Base-by-base conservation (phyloP, 2,329 filamentous ascomycete genomes). In the Talaromyces funiculosus region DNA sequence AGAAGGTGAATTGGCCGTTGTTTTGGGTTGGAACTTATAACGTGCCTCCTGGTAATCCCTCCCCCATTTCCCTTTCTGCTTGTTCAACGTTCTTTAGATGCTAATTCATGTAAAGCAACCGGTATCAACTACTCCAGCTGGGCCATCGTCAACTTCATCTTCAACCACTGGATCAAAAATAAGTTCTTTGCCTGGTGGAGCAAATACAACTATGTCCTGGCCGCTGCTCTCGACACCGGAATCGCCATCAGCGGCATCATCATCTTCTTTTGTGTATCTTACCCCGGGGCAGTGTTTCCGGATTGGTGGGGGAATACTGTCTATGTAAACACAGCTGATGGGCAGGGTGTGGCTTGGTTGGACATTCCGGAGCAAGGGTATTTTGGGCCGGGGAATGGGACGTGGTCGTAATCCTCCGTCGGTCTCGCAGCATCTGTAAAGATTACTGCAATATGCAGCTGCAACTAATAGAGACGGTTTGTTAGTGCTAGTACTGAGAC, bases 131-230 rank as follows among this genome's bases (percentile, higher is more conserved):
- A 72, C 56, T 72, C 71, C n/a, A 71, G 68, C 59, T 72, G 70
- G 70, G 70, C 68, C 3, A 62, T 73, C 14, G 71, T 74, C 45
- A 75, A 75, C 37, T 95, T 88, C 73, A 67, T 90, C 45, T 96
- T 96, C 81, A 95, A 95, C 72, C 87, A 88, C 71, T 74, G 88
- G 62, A 82, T 95, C 68, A 86, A 87, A 71, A 84, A 83, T 38
- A 81, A 86, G 22, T 87, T 85, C 20, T 81, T 80, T 31, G 63
- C 66, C 40, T 78, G 75, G 75, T 78, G 77, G 70, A 68, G 72
- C 5, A 77, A 77, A 65, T 78, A 78, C 63, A 77, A 77, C 63
- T 77, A 77, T 62, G 68, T 78, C n/a, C 66, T 77, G 4, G 73
- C 75, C 3, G 72, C 73, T 2, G 75, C 75, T 1, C 69, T 78